Percentiles rank a stretch among this genome's conserved stretches.
These are phyloP conservation scores for Aciculosporium take DNA, from an alignment of 2,329 filamentous ascomycete genomes.

Conservation along the genomic window DNA sequence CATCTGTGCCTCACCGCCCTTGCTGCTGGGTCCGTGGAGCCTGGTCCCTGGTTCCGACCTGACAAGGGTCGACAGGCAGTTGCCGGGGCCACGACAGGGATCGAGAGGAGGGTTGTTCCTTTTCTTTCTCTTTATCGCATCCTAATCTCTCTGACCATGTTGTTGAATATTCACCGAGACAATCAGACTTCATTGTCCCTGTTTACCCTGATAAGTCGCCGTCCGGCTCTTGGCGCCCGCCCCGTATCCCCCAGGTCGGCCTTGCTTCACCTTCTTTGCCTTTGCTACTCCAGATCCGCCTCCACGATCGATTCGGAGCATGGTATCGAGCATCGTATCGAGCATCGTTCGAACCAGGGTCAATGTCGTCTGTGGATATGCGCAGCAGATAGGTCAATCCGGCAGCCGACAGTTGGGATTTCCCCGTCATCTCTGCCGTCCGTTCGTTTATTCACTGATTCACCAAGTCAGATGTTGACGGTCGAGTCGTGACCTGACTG, in stretches of 20 bases:
- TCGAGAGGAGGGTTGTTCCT: background rate
- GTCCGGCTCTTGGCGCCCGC: background rate
- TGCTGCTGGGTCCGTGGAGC: too few relatives aligned
- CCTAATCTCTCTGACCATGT: background rate
- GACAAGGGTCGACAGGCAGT: background rate
- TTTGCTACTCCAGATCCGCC: background rate
- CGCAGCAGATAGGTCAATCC: background rate
- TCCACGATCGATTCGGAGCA: conserved; percentile 6
- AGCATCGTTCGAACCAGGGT: background rate
- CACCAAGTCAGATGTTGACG: background rate
- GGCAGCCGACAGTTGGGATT: background rate
- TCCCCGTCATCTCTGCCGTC: background rate
- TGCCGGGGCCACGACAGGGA: conserved; percentile 4
- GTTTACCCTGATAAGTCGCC: too few relatives aligned
- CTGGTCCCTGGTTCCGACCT: conserved; percentile 1
- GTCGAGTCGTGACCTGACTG: background rate
- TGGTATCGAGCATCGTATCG: background rate
- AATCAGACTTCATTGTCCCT: background rate
- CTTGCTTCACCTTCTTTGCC: too few relatives aligned
- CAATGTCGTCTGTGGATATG: background rate
- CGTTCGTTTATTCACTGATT: background rate
- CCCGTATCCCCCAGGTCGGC: background rate
- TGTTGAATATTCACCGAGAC: too few relatives aligned
- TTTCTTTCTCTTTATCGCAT: background rate
- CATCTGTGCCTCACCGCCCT: conserved; percentile 3